Conservation (phyloP, 129 eudicot species). For the Cynara cardunculus region DNA sequence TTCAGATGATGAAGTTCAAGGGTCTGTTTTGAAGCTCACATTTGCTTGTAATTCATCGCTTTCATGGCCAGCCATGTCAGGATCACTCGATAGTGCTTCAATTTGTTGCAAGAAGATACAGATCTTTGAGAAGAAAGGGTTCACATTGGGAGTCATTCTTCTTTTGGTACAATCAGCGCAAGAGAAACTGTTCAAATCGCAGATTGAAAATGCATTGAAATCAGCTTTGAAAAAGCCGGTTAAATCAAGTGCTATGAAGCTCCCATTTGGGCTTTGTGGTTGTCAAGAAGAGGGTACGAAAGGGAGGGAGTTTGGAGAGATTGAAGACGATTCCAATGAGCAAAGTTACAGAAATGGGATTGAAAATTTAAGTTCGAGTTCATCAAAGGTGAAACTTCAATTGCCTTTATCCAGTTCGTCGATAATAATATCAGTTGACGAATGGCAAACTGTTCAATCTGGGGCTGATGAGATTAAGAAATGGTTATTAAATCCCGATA, state of each 20-base stretch:
- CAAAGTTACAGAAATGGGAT: constrained; percentile 47
- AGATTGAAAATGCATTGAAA: constrained; percentile 67
- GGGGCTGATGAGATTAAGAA: constrained; percentile 72
- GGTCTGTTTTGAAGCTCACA: constrained; percentile 63
- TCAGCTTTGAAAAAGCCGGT: constrained; percentile 65
- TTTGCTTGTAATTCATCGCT: constrained; percentile 79
- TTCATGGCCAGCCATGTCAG: constrained; percentile 91
- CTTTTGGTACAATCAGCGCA: constrained; percentile 74
- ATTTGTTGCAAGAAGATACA: constrained; percentile 90
- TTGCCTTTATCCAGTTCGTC: constrained; percentile 64
- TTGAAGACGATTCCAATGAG: constrained; percentile 58
- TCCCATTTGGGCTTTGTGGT: constrained; percentile 95
- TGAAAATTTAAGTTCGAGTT: constrained; percentile 38
- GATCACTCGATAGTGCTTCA: constrained; percentile 71
- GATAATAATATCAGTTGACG: constrained; percentile 77
- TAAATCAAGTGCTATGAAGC: constrained; percentile 58
- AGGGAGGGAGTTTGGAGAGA: constrained; percentile 64
- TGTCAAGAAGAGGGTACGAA: constrained; percentile 82
- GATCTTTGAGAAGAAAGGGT: constrained; percentile 95
- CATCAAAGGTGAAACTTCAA: constrained; percentile 43
- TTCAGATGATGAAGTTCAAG: constrained; percentile 61
- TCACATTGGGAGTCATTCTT: constrained; percentile 71
- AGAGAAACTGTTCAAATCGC: constrained; percentile 56
- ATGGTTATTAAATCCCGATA: constrained; percentile 82
- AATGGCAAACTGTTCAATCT: constrained; percentile 92